Base-by-base conservation (phyloP, 805 yeast genomes). In the Kodamaea sagamina region DNA sequence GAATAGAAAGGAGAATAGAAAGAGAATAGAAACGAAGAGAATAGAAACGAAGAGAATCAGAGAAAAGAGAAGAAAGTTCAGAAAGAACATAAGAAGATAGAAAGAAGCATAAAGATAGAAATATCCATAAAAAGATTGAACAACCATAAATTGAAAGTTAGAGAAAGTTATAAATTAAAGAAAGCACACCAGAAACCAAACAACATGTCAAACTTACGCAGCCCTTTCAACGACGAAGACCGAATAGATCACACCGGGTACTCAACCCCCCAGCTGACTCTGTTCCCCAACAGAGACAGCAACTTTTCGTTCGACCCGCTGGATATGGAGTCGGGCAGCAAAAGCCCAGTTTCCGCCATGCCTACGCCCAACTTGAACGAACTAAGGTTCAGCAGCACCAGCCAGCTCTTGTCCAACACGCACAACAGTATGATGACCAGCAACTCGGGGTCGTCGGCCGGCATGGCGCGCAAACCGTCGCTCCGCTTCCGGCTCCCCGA, bases 401-500 rank as follows among this genome's bases (percentile, higher is more conserved):
- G 34, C 15, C 19, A 17, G 7, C 19, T 29, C n/a, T 5, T 11
- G 31, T 16, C 31, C 3, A 22, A 22, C 29, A 29, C 17, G 9
- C 15, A 29, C 34, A 15, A 29, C 11, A 29, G 34, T 11, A 29
- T 29, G 34, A 19, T 9, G 27, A 9, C 39, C 48, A 31, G n/a
- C n/a, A n/a, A n/a, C n/a, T n/a, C n/a, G n/a, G n/a, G n/a, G n/a
- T n/a, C n/a, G n/a, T n/a, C 35, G 2, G 27, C 22, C 13, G 39
- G 26, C 22, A 37, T 47, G 4, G 49, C 47, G 9, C 47, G 61
- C 18, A 61, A 54, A 39, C 57, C 61, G 1, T 53, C 62, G 3
- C 53, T 68, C 6, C 54, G 70, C 19, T 67, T 68, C 48, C 51
- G 64, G 34, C 46, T 66, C 9, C 68, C 71, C 6, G 34, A 39